A percentile compares a stretch with the other conserved stretches of the same genome.
Evolutionary conservation across 1,139 yeast species (phyloP).

Genomic region (Komagataea norvegica): DNA sequence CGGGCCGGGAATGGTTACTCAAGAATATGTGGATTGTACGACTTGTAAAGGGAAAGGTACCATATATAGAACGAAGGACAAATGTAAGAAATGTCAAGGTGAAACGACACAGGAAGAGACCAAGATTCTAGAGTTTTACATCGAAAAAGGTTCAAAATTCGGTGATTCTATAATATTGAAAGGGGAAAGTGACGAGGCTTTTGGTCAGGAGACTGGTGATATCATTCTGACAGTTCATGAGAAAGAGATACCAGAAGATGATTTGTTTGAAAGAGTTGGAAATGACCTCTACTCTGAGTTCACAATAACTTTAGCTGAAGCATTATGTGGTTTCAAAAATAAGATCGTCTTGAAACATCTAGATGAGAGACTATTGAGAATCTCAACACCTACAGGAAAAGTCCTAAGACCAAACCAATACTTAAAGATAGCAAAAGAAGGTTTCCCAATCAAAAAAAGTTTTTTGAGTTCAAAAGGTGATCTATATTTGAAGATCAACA

Average conservation of each 20-base stretch:
- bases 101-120: conserved; percentile 57
- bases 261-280: conserved; percentile 51
- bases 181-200: conserved; percentile 75
- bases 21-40: conserved; percentile 58
- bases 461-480: conserved; percentile 50
- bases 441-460: conserved; percentile 65
- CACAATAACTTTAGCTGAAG: conserved; percentile 67
- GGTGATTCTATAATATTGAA: conserved; percentile 59
- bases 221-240: conserved; percentile 59
- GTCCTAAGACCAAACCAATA: conserved; percentile 77
- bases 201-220: conserved; percentile 76
- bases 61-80: conserved; percentile 58
- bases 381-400: conserved; percentile 66
- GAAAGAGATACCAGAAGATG: conserved; percentile 26
- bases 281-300: conserved; percentile 60
- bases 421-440: conserved; percentile 67
- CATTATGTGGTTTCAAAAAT: conserved; percentile 72
- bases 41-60: conserved; percentile 73
- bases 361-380: conserved; percentile 70
- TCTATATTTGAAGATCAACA: conserved; percentile 61
- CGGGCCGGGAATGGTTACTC: conserved; percentile 74
- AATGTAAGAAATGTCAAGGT: conserved; percentile 76
- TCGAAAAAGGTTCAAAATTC: conserved; percentile 63
- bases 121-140: conserved; percentile 71
- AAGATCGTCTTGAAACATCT: conserved; percentile 65